phyloP scores from a whole-genome alignment of 805 yeast genomes.

The Yamadazyma scolyti region DNA sequence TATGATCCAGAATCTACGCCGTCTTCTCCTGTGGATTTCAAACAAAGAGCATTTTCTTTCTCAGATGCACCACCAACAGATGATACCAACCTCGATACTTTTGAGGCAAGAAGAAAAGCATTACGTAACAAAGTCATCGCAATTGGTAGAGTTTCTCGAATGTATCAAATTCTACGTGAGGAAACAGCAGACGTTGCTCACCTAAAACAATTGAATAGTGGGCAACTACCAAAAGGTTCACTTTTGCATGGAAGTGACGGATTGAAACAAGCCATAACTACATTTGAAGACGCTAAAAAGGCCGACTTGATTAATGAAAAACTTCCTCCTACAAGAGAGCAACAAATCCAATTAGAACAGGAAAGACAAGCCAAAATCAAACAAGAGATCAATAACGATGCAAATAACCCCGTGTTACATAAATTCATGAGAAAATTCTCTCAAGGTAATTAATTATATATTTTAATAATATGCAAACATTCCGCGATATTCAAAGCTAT shows the following conservation, averaged over 20 bases:
- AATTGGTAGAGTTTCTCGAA: conserved; percentile 91
- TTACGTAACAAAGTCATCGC: conserved; percentile 87
- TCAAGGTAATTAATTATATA: too few species aligned
- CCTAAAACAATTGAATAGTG: conserved; percentile 68
- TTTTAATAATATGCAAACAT: too few species aligned
- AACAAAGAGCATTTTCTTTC: conserved; percentile 5
- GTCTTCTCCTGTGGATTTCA: conserved; percentile 12
- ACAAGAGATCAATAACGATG: conserved; percentile 28
- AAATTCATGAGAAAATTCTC: conserved; percentile 36
- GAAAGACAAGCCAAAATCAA: conserved; percentile 44
- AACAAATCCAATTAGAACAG: conserved; percentile 42
- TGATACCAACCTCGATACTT: conserved; percentile 7
- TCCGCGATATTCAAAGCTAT: too few species aligned
- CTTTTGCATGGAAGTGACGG: conserved; percentile 81
- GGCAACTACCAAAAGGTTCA: conserved; percentile 83
- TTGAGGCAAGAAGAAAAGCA: conserved; percentile 43
- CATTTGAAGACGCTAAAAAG: conserved; percentile 78
- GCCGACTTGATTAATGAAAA: conserved; percentile 85
- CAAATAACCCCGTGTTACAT: conserved; percentile 35
- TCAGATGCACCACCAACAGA: conserved; percentile 3
- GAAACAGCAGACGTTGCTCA: conserved; percentile 84
- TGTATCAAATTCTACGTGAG: conserved; percentile 84
- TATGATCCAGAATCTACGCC: conserved; percentile 14
- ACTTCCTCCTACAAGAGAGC: conserved; percentile 75
- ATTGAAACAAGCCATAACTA: conserved; percentile 58